phyloP scores from a whole-genome alignment of 2,329 filamentous ascomycete genomes.

The Microdochium paspali region DNA sequence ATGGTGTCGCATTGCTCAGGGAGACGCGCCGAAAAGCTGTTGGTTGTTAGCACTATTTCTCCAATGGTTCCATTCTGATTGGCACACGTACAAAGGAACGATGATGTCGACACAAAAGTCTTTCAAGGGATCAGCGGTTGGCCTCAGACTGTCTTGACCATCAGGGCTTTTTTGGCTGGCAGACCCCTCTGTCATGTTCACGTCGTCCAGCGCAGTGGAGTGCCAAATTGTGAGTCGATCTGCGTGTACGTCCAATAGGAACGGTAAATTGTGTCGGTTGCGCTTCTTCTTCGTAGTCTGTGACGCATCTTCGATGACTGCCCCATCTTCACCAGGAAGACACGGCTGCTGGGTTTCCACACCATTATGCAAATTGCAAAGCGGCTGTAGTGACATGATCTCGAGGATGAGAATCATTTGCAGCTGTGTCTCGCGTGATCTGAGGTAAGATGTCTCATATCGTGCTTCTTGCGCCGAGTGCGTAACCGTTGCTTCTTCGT shows the following conservation, averaged over 20 bases:
- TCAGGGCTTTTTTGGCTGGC: conserved; percentile 25
- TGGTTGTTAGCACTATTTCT: conserved; percentile 24
- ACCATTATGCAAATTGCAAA: conserved; percentile 28
- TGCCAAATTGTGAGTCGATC: conserved; percentile 81
- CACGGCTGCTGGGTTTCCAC: conserved; percentile 37
- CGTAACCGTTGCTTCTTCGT: conserved; percentile 34
- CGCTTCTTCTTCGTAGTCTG: conserved; percentile 39
- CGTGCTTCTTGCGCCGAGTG: conserved; percentile 42
- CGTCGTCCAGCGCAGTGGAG: conserved; percentile 56
- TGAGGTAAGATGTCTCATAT: conserved; percentile 54
- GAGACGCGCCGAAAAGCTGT: conserved; percentile 64
- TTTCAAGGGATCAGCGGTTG: conserved; percentile 52
- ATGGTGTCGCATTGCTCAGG: conserved; percentile 61
- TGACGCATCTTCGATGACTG: conserved; percentile 14
- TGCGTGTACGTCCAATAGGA: conserved; percentile 62
- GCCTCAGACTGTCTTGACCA: conserved; percentile 26
- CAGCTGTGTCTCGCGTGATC: conserved; percentile 68
- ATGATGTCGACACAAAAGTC: conserved; percentile 77
- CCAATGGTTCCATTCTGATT: background rate
- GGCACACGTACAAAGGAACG: conserved; percentile 57
- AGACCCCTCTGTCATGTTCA: conserved; percentile 38
- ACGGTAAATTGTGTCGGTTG: conserved; percentile 52
- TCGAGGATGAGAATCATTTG: conserved; percentile 76
- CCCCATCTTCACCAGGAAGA: conserved; percentile 25
- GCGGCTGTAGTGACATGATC: conserved; percentile 58